These are phyloP conservation scores for Amanita jacksonii DNA, from an alignment of 768 basidiomycete genomes.

Conservation along the genomic window DNA sequence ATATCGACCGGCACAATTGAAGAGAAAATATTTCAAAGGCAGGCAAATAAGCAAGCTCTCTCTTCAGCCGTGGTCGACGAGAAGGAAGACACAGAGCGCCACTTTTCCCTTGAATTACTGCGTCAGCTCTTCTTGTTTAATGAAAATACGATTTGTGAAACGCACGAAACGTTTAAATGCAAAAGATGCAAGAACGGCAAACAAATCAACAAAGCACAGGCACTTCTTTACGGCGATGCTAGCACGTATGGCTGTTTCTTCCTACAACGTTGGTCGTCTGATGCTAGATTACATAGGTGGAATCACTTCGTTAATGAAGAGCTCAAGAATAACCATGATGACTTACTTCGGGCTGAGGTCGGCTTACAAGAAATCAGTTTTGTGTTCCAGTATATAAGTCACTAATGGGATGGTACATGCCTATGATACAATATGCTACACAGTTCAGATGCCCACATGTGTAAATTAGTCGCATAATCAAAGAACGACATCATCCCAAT, in stretches of 20 bases:
- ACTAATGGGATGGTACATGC: slow-evolving; percentile 19
- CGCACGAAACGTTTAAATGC: slow-evolving; percentile 98
- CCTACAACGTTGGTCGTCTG: neutral
- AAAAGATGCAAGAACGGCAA: slow-evolving; percentile 82
- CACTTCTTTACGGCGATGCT: slow-evolving; percentile 90
- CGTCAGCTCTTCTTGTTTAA: slow-evolving; percentile 90
- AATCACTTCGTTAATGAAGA: slow-evolving; percentile 93
- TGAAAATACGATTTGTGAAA: slow-evolving; percentile 79
- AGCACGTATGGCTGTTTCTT: slow-evolving; percentile 68
- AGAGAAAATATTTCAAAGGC: slow-evolving; percentile 98
- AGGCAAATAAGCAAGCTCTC: slow-evolving; percentile 91
- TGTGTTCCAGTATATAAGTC: slow-evolving; percentile 94
- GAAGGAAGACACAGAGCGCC: slow-evolving; percentile 90
- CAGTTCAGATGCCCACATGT: slow-evolving; percentile 12
- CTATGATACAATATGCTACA: slow-evolving; percentile 12
- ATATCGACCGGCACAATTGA: slow-evolving; percentile 96
- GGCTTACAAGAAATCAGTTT: slow-evolving; percentile 82
- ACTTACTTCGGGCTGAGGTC: slow-evolving; percentile 84
- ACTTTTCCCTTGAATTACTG: slow-evolving; percentile 85
- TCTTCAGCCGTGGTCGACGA: slow-evolving; percentile 98
- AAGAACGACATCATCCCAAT: slow-evolving; percentile 57
- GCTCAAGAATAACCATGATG: slow-evolving; percentile 88
- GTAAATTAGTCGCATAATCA: slow-evolving; percentile 19
- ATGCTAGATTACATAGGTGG: slow-evolving; percentile 51
- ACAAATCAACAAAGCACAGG: slow-evolving; percentile 75